Evolutionary conservation across 2,329 filamentous ascomycete genomes (phyloP), one percentile per base, ranked within the genome.

Genomic region (Myriosclerotinia duriaeana): DNA sequence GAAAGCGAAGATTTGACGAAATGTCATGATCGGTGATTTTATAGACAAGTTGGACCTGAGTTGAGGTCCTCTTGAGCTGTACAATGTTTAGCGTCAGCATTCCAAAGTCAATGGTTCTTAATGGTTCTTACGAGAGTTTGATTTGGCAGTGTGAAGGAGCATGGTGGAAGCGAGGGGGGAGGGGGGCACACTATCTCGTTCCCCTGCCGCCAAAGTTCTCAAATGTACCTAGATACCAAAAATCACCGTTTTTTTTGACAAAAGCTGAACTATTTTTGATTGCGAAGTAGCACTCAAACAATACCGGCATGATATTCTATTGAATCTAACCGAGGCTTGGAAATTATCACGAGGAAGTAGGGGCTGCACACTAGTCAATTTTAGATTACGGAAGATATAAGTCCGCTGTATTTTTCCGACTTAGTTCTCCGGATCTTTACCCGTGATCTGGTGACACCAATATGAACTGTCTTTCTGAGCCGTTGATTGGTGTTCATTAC

Each of bases 381-480:
- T 7, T n/a, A 50, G 58, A 26, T 38, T 26, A 38, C 58, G 44
- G 58, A 61, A 40, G 58, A 36, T 50, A 50, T 8, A 50, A 14
- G 30, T 38, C 44, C 58, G 44, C 34, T 50, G 5, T 40, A 50
- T 36, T 0, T 11, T 40, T 11, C 15, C 20, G 34, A 42, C n/a
- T 34, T 26, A 52, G 7, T 61, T 11, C 26, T 11, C 30, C 58
- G 44, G n/a, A 38, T 12, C 8, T 38, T 38, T 50, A 14, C 58
- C 56, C n/a, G 50, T 14, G 58, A 60, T 60, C 58, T 50, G 42
- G 44, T 60, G 56, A 60, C 42, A 34, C 34, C n/a, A 46, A 46
- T 36, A 22, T 59, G 42, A 59, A 46, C 2, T n/a, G 48, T 36
- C 26, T 36, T 9, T 22, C 46, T 52, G 5, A 5, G 14, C 30